Percentiles rank a stretch among this genome's conserved stretches.
Conservation (phyloP, 2,329 filamentous ascomycete genomes). For the Neurospora crassa region DNA sequence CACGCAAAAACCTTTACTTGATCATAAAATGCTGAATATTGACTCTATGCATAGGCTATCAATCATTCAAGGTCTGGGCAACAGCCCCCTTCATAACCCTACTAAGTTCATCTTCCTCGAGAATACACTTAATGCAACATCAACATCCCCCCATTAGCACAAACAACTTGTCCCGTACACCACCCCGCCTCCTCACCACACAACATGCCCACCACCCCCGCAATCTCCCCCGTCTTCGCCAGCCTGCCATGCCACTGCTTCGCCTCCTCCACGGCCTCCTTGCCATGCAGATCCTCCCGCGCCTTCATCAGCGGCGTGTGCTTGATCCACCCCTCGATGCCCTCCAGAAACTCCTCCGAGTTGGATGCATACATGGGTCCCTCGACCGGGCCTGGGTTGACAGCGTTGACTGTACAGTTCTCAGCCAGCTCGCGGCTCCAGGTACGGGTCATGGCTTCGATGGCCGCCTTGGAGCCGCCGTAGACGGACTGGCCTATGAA, state of each 20-base stretch:
- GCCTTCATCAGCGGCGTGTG: conserved; percentile 53
- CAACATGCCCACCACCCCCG: conserved; percentile 67
- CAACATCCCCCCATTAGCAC: conserved; percentile 68
- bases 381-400: conserved; percentile 48
- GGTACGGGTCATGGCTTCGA: conserved; percentile 50
- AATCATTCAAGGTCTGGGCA: neutral
- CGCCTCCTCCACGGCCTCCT: conserved; percentile 50
- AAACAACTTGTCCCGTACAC: conserved; percentile 72
- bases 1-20: neutral
- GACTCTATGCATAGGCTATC: too few species aligned
- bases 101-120: neutral
- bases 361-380: conserved; percentile 41
- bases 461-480: conserved; percentile 46
- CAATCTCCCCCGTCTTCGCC: conserved; percentile 61
- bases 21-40: neutral
- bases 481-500: conserved; percentile 48
- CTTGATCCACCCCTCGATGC: conserved; percentile 33
- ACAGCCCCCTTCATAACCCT: neutral
- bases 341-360: conserved; percentile 31
- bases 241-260: conserved; percentile 46
- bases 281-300: conserved; percentile 50
- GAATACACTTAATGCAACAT: conserved; percentile 21
- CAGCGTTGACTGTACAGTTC: conserved; percentile 44
- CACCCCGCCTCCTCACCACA: conserved; percentile 62
- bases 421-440: conserved; percentile 48